Evolutionary conservation across 2,329 filamentous ascomycete genomes (phyloP), one percentile per base, ranked within the genome.

Genomic region (Teratosphaeriaceae sp.): DNA sequence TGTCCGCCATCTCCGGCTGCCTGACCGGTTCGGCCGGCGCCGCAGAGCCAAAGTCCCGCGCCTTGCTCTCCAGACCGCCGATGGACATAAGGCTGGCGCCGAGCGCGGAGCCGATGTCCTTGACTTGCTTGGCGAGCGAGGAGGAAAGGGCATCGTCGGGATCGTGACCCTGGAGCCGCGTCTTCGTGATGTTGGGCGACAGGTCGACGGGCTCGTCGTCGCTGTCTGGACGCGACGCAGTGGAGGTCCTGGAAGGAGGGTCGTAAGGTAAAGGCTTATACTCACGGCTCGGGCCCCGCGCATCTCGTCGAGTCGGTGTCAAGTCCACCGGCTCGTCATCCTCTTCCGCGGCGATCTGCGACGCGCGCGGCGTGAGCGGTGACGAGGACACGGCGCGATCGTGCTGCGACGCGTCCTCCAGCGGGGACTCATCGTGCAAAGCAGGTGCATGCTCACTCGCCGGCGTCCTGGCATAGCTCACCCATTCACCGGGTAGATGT

Each of bases 401-500:
- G 18, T 34, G 11, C 15, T 34, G 31, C 8, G 6, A n/a, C 20
- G 11, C 13, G 11, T 22, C 12, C 23, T 43, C 41, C 3, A 11
- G 11, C n/a, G 19, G 15, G 1, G 24, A 8, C 16, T 40, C 47
- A 18, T 38, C 40, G 12, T 13, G 11, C 11, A 31, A 6, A 12
- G 42, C 44, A 13, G 61, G 51, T 12, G 57, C 57, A 19, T 47
- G 56, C n/a, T 66, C 62, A n/a, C 60, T 57, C 5, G 60, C 64
- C 24, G 62, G 58, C 22, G 64, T 67, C 5, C 67, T 67, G 2
- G 65, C 63, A 46, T 65, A 72, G 23, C 73, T 76, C 40, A 74
- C 67, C 74, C 73, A 76, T 40, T 69, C 70, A 18, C 74, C 74
- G 29, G 74, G 74, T 23, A 76, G 55, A 41, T 71, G 64, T 12